Percentiles rank a stretch among this genome's conserved stretches.
phyloP scores from a whole-genome alignment of 1,284 basidiomycete genomes.

The Rhodotorula sp. region DNA sequence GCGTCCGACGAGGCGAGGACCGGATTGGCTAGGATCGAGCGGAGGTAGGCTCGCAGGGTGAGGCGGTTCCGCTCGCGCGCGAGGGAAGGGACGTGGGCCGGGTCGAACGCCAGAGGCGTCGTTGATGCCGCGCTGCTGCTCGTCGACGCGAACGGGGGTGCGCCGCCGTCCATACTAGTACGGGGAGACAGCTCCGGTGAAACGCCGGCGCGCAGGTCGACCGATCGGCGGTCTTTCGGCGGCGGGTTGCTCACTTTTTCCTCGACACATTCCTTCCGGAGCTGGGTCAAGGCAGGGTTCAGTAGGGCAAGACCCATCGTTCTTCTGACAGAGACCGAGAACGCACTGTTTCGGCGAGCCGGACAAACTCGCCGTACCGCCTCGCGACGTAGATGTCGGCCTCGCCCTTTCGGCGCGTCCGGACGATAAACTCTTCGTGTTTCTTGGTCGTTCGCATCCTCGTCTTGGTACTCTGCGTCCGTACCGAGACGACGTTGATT shows the following conservation, averaged over 20 bases:
- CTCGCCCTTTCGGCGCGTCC: constrained; percentile 70
- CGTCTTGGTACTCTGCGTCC: constrained; percentile 74
- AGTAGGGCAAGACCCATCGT: too few relatives aligned
- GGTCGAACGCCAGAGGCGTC: constrained; percentile 34
- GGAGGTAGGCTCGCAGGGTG: constrained; percentile 88
- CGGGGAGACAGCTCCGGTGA: constrained; percentile 1
- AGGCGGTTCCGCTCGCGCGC: constrained; percentile 91
- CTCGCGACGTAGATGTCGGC: constrained; percentile 83
- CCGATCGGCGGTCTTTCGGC: constrained; percentile 63
- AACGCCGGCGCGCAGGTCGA: constrained; percentile 20
- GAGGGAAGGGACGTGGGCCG: constrained; percentile 53
- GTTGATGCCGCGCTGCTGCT: neutral
- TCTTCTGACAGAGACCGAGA: too few relatives aligned
- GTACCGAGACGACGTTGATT: constrained; percentile 82
- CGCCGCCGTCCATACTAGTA: neutral
- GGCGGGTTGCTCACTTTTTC: constrained; percentile 75
- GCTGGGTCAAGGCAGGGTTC: constrained; percentile 53
- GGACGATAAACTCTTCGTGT: constrained; percentile 95
- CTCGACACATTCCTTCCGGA: constrained; percentile 77
- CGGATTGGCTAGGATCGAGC: constrained; percentile 70
- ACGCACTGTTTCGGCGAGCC: constrained; percentile 74
- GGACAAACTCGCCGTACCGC: constrained; percentile 90
- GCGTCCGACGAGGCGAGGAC: constrained; percentile 78
- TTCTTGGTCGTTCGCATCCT: constrained; percentile 68
- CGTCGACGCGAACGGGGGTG: neutral